A percentile compares a stretch with the other conserved stretches of the same genome.
Evolutionary conservation across 1,284 basidiomycete species (phyloP).

Genomic region (Polyporus tsugae): DNA sequence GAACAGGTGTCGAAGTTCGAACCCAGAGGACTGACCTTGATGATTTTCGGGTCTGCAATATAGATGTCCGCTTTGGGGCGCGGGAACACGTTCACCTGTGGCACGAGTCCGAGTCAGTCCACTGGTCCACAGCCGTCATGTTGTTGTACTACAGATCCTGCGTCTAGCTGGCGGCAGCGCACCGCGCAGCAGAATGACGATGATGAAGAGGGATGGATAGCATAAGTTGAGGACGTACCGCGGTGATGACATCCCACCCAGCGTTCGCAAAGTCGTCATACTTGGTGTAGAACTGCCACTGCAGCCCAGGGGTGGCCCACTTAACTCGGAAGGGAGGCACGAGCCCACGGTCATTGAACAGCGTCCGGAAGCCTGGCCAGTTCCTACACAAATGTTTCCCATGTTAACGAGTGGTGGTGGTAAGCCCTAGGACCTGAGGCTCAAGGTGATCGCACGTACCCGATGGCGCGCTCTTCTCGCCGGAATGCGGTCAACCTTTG

Average conservation of each 20-base stretch:
- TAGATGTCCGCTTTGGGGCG: conserved; percentile 12
- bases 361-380: conserved; percentile 35
- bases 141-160: neutral
- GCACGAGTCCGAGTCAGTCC: neutral
- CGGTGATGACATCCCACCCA: conserved; percentile 34
- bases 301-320: conserved; percentile 28
- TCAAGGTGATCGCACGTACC: conserved; percentile 9
- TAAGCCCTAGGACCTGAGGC: too few species aligned
- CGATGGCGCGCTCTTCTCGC: conserved; percentile 6
- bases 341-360: conserved; percentile 27
- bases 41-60: conserved; percentile 34
- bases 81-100: neutral
- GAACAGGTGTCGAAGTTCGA: neutral
- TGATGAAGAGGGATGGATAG: too few species aligned
- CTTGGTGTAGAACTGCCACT: conserved; percentile 28
- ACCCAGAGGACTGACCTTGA: conserved; percentile 26
- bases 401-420: too few species aligned
- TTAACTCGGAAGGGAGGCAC: conserved; percentile 30
- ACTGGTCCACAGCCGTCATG: neutral
- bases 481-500: conserved; percentile 13
- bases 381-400: conserved; percentile 15
- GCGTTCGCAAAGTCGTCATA: conserved; percentile 30
- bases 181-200: too few species aligned
- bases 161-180: too few species aligned
- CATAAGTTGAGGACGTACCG: conserved; percentile 25